Conservation (phyloP, 140 eudicot species). For the Oenanthe javanica region DNA sequence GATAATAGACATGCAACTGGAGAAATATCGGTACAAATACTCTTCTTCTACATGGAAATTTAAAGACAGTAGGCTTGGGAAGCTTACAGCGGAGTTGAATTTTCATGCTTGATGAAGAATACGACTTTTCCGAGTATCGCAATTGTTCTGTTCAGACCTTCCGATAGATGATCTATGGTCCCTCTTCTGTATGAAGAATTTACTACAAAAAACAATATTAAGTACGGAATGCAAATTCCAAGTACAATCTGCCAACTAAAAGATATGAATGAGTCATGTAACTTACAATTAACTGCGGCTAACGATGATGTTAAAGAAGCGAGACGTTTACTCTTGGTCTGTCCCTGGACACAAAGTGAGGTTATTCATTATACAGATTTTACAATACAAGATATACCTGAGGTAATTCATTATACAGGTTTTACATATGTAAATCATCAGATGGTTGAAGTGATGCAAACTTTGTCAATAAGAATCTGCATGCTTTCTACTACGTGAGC, state of each 20-base stretch:
- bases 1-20: neutral
- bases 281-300: conserved; percentile 52
- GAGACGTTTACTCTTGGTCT: conserved; percentile 63
- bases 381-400: neutral
- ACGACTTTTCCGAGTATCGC: conserved; percentile 76
- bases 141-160: conserved; percentile 66
- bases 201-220: conserved; percentile 26
- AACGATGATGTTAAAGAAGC: conserved; percentile 70
- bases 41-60: neutral
- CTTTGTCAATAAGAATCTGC: neutral
- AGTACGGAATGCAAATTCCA: neutral
- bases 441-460: neutral
- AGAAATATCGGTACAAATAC: neutral
- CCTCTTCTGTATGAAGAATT: conserved; percentile 49
- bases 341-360: conserved; percentile 47
- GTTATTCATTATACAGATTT: neutral
- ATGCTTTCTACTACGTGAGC: neutral
- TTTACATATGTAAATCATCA: neutral
- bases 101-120: conserved; percentile 58
- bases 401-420: neutral
- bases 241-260: conserved; percentile 10
- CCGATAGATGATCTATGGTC: conserved; percentile 45
- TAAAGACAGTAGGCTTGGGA: neutral
- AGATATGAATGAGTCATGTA: conserved; percentile 10
- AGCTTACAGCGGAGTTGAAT: conserved; percentile 69